phyloP scores from a whole-genome alignment of 257 asterid species.

The Gentiana straminea region DNA sequence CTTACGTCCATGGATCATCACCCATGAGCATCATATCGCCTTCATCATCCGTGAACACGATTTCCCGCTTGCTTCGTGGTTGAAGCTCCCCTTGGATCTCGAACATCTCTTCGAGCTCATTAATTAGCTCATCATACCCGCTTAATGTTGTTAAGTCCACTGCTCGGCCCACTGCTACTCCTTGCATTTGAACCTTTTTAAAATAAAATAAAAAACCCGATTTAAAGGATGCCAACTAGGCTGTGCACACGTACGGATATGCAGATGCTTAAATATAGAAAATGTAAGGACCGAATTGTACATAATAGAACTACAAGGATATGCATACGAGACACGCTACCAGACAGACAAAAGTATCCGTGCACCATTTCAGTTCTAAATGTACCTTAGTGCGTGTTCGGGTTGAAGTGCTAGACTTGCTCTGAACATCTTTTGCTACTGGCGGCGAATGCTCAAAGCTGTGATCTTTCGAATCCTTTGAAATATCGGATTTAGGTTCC shows the following conservation, averaged over 20 bases:
- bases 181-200: constrained; percentile 93
- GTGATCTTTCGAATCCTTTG: constrained; percentile 38
- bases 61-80: constrained; percentile 62
- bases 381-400: constrained; percentile 93
- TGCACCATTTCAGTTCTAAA: neutral
- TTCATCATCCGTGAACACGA: constrained; percentile 82
- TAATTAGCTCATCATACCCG: constrained; percentile 66
- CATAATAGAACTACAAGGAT: neutral
- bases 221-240: neutral
- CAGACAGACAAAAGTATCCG: neutral
- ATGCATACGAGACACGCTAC: no score
- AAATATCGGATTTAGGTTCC: constrained; percentile 57
- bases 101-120: constrained; percentile 80
- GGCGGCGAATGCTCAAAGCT: constrained; percentile 33
- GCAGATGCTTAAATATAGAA: neutral
- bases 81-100: constrained; percentile 71
- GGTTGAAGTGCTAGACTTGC: constrained; percentile 41
- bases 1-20: constrained; percentile 99
- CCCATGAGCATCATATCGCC: constrained; percentile 98
- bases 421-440: constrained; percentile 48
- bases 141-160: constrained; percentile 64
- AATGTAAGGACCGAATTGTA: neutral
- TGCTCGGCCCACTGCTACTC: constrained; percentile 90
- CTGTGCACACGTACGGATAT: no score
- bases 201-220: constrained; percentile 6